These are phyloP conservation scores for Xylariaceae sp. DNA, from an alignment of 2,329 filamentous ascomycete species.

Conservation along the genomic window DNA sequence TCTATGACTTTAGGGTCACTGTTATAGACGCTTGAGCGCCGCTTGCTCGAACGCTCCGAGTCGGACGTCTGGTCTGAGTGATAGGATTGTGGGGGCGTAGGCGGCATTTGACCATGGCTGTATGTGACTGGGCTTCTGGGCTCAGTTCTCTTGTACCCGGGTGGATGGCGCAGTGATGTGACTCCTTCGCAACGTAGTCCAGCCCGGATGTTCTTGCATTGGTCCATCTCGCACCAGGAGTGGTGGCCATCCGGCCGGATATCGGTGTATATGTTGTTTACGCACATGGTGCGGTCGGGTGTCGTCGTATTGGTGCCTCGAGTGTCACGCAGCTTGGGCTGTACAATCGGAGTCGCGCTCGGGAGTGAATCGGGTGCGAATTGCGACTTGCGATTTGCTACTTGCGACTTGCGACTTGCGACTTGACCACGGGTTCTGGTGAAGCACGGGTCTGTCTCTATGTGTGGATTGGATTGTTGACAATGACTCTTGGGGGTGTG, in stretches of 20 bases:
- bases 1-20: slow-evolving; percentile 35
- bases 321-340: slow-evolving; percentile 24
- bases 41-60: slow-evolving; percentile 29
- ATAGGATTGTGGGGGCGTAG: slow-evolving; percentile 35
- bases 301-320: slow-evolving; percentile 25
- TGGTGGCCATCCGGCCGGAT: slow-evolving; percentile 42
- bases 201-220: slow-evolving; percentile 37
- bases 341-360: slow-evolving; percentile 20
- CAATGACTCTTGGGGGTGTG: slow-evolving; percentile 22
- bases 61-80: slow-evolving; percentile 30
- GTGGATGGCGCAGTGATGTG: slow-evolving; percentile 38
- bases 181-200: slow-evolving; percentile 40
- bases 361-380: slow-evolving; percentile 11
- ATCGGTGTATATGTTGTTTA: slow-evolving; percentile 42
- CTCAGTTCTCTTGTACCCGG: slow-evolving; percentile 33
- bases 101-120: slow-evolving; percentile 35
- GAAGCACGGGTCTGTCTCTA: slow-evolving; percentile 16
- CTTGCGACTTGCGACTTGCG: background rate
- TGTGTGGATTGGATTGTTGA: slow-evolving; percentile 26
- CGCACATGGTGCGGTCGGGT: slow-evolving; percentile 42
- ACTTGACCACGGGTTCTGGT: slow-evolving; percentile 10
- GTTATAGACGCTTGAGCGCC: slow-evolving; percentile 35
- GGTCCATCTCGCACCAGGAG: slow-evolving; percentile 31
- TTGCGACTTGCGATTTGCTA: no score
- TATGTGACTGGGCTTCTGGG: slow-evolving; percentile 29